These are phyloP conservation scores for Geosmithia morbida DNA, from an alignment of 2,329 filamentous ascomycete species.

Conservation along the genomic window DNA sequence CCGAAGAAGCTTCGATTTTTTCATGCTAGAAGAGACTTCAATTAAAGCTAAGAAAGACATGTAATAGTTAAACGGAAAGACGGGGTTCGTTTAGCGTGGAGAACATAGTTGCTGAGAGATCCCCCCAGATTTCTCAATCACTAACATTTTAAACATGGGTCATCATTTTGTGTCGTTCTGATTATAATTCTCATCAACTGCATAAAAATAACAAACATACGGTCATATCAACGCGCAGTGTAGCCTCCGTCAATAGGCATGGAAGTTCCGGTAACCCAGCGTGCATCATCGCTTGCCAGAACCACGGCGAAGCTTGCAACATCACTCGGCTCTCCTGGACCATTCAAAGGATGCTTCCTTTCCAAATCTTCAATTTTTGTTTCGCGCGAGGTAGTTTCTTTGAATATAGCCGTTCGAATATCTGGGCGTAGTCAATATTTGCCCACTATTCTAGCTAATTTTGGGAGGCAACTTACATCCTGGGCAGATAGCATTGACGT, in stretches of 20 bases:
- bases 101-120: too few relatives aligned
- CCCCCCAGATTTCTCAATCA: too few relatives aligned
- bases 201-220: background rate
- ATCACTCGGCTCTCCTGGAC: slow-evolving; percentile 11
- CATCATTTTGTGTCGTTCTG: too few relatives aligned
- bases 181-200: too few relatives aligned
- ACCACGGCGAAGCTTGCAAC: slow-evolving; percentile 19
- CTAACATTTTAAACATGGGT: too few relatives aligned
- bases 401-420: slow-evolving; percentile 12
- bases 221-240: slow-evolving; percentile 12
- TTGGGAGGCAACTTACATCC: slow-evolving; percentile 17
- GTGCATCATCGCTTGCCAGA: slow-evolving; percentile 19
- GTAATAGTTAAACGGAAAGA: too few relatives aligned
- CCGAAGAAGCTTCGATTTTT: background rate
- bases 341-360: slow-evolving; percentile 11
- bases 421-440: slow-evolving; percentile 4
- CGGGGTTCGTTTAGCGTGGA: too few relatives aligned
- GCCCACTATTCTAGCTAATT: too few relatives aligned
- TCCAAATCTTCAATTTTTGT: slow-evolving; percentile 7
- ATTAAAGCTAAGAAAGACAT: too few relatives aligned
- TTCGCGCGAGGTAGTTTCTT: slow-evolving; percentile 8
- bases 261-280: slow-evolving; percentile 24
- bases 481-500: slow-evolving; percentile 38
- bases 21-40: too few relatives aligned
- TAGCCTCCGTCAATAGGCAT: slow-evolving; percentile 24